These are phyloP conservation scores for Harringtonia aguacate DNA, from an alignment of 2,329 filamentous ascomycete genomes.

Conservation along the genomic window DNA sequence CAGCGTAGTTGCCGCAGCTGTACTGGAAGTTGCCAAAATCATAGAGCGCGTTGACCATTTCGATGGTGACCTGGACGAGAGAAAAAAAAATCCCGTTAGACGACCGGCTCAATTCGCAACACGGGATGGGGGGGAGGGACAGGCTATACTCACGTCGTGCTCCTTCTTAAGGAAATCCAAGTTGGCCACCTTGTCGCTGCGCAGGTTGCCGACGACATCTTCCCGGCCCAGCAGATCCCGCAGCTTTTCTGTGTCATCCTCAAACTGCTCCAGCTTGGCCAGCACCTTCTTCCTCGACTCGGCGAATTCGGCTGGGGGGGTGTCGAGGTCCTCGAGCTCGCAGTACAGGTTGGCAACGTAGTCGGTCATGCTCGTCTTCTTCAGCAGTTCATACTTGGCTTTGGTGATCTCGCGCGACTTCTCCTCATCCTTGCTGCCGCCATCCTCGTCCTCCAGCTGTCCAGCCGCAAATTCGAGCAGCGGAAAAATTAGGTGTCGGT, in stretches of 20 bases:
- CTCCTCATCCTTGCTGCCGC: slow-evolving; percentile 38
- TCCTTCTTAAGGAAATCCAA: slow-evolving; percentile 96
- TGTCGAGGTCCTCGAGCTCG: slow-evolving; percentile 71
- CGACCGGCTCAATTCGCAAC: background rate
- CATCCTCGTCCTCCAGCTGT: slow-evolving; percentile 66
- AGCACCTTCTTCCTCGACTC: slow-evolving; percentile 86
- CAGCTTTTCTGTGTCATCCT: slow-evolving; percentile 83
- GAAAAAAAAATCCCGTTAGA: too few species aligned
- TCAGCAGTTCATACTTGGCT: slow-evolving; percentile 87
- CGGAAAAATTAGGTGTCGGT: slow-evolving; percentile 93
- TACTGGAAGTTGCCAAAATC: slow-evolving; percentile 97
- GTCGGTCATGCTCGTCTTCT: slow-evolving; percentile 98
- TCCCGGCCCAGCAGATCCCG: slow-evolving; percentile 77
- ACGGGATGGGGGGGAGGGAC: too few species aligned
- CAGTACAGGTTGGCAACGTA: slow-evolving; percentile 89
- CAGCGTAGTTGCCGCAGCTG: slow-evolving; percentile 87
- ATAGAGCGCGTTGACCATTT: slow-evolving; percentile 93
- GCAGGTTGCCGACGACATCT: slow-evolving; percentile 79
- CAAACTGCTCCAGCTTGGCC: slow-evolving; percentile 68
- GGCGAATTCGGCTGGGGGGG: slow-evolving; percentile 74
- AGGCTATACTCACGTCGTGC: slow-evolving; percentile 58
- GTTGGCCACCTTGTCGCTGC: slow-evolving; percentile 97
- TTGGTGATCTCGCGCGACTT: slow-evolving; percentile 62
- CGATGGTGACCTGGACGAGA: slow-evolving; percentile 71
- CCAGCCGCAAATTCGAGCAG: slow-evolving; percentile 84